Evolutionary conservation across 352 stramenopile genomes (phyloP), one percentile per base, ranked within the genome.

Genomic region (Phytophthora colocasiae): DNA sequence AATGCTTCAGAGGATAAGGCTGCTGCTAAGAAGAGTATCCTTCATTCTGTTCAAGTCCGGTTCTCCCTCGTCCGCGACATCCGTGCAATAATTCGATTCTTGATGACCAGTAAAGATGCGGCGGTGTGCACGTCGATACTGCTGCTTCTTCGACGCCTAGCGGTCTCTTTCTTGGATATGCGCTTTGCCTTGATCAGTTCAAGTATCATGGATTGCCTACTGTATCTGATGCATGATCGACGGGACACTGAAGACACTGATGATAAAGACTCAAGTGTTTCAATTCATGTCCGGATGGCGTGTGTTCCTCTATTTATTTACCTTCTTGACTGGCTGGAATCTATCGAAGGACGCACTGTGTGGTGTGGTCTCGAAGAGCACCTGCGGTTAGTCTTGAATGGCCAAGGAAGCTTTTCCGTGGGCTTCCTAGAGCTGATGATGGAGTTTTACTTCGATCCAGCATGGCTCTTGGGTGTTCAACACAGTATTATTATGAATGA

Each of bases 401-500:
- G 82, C n/a, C 78, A 93, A 51, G 73, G 82, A 24, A 90, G 62
- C 46, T 90, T 90, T 34, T 91, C 83, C 2, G 62, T 77, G 19
- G 83, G 83, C 0, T 92, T 94, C 41, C 50, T 92, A 14, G 84
- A 94, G 59, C 78, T 94, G 22, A 93, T 93, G 85, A 90, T 93
- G 75, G 85, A 94, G 57, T 90, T 92, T 53, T 92, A 92, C 63
- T 92, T 91, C 40, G 82, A 95, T 49, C 84, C 83, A 17, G 61
- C 56, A 3, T 88, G 71, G 40, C 57, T 83, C 0, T 60, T 89
- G 6, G 85, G 87, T 12, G 78, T 89, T 40, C 85, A 93, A 40
- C 84, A 95, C 43, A 91, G 85, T 40, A 83, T 95, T 38, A 81
- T 92, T 38, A 93, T 95, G 83, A 95, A 95, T 31, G 87, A 94